Evolutionary conservation across 768 basidiomycete genomes (phyloP).

Genomic region (Fomitopsis serialis): DNA sequence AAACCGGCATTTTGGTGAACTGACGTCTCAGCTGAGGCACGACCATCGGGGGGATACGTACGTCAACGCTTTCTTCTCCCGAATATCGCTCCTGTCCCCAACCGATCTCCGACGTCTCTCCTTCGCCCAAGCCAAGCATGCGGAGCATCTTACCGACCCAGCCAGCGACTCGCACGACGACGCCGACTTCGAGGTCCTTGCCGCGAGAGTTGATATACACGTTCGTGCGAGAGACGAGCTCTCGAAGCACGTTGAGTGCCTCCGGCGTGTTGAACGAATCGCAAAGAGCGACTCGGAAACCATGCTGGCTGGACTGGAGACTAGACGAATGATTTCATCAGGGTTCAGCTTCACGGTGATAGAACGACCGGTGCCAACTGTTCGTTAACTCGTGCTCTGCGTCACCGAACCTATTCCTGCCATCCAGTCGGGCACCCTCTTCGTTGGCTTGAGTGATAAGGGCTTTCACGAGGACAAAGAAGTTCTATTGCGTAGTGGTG

Average conservation of each 20-base stretch:
- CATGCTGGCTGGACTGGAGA: constrained; percentile 64
- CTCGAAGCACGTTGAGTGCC: constrained; percentile 70
- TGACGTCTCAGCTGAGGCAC: neutral
- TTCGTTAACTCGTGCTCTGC: constrained; percentile 64
- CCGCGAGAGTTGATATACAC: constrained; percentile 75
- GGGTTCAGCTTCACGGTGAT: neutral
- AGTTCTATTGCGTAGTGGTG: constrained; percentile 60
- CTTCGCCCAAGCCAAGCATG: constrained; percentile 77
- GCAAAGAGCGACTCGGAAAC: constrained; percentile 83
- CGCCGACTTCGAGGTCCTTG: constrained; percentile 50
- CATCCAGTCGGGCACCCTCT: constrained; percentile 47
- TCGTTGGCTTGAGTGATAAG: constrained; percentile 55
- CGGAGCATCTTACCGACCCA: constrained; percentile 74
- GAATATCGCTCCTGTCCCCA: constrained; percentile 70
- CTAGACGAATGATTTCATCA: constrained; percentile 32
- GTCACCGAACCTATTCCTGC: constrained; percentile 58
- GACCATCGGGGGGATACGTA: constrained; percentile 27
- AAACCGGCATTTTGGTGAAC: constrained; percentile 6
- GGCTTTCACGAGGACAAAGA: constrained; percentile 86
- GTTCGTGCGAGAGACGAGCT: constrained; percentile 82
- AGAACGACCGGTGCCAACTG: constrained; percentile 36
- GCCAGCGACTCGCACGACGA: constrained; percentile 58
- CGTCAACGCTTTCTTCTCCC: constrained; percentile 43
- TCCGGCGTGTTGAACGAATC: constrained; percentile 96
- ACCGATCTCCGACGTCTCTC: constrained; percentile 63